phyloP scores from a whole-genome alignment of 1,139 yeast species.

The Nakaseomyces nivariensis region DNA sequence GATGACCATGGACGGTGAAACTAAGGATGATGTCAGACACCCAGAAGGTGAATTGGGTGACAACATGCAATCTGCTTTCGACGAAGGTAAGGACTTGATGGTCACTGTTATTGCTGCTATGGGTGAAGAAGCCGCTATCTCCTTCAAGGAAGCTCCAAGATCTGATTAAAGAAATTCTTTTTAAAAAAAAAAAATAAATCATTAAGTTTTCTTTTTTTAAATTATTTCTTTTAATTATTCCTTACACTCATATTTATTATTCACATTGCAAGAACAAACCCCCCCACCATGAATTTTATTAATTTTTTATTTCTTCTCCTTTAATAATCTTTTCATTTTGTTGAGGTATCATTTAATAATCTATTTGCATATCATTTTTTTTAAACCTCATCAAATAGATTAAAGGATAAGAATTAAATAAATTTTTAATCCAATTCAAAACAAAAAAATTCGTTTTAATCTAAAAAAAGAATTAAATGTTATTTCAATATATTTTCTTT shows the following conservation, averaged over 20 bases:
- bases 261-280: background rate
- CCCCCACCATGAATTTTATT: background rate
- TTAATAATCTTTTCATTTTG: no score
- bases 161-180: slow-evolving; percentile 26
- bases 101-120: slow-evolving; percentile 95
- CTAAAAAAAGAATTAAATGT: background rate
- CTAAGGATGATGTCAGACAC: slow-evolving; percentile 97
- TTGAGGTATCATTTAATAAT: no score
- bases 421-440: no score
- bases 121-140: slow-evolving; percentile 98
- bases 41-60: slow-evolving; percentile 98
- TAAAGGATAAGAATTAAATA: no score
- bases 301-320: no score
- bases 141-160: slow-evolving; percentile 97
- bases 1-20: slow-evolving; percentile 95
- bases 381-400: background rate
- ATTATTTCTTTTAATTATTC: background rate
- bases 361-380: no score
- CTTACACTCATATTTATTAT: background rate
- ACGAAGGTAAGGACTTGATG: slow-evolving; percentile 94
- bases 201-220: background rate
- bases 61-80: slow-evolving; percentile 81
- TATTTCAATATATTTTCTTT: background rate
- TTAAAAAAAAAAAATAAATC: background rate
- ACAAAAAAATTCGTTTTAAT: no score